Evolutionary conservation across 352 stramenopile species (phyloP).

Genomic region (Pythium pyrilobum): DNA sequence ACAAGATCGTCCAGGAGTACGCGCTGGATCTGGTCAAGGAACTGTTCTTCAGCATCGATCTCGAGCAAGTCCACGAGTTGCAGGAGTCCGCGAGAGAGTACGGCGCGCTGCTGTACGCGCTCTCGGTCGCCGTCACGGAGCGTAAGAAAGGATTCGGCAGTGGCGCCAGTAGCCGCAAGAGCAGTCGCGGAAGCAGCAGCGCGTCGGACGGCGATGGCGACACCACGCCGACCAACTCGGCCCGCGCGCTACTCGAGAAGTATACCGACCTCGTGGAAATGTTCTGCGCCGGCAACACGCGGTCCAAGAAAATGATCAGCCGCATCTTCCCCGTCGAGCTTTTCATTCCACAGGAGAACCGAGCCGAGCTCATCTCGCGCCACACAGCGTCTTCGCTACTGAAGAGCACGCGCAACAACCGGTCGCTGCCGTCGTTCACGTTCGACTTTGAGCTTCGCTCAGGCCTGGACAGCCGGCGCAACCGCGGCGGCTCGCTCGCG

Average conservation of each 20-base stretch:
- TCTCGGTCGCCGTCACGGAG: conserved; percentile 42
- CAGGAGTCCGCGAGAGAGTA: conserved; percentile 78
- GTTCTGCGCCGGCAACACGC: conserved; percentile 75
- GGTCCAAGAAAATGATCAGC: conserved; percentile 73
- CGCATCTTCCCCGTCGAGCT: conserved; percentile 77
- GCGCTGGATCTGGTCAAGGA: conserved; percentile 71
- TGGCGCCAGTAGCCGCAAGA: background rate
- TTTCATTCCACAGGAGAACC: conserved; percentile 61
- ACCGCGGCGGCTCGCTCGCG: conserved; percentile 19
- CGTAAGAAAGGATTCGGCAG: conserved; percentile 11
- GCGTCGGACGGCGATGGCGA: conserved; percentile 17
- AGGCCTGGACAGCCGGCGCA: conserved; percentile 39
- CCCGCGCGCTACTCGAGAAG: conserved; percentile 31
- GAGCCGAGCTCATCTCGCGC: conserved; percentile 45
- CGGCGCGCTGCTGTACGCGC: conserved; percentile 64
- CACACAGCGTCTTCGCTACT: conserved; percentile 47
- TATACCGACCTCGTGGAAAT: conserved; percentile 71
- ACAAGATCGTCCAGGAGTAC: conserved; percentile 36
- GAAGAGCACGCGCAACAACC: conserved; percentile 35
- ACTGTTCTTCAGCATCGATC: conserved; percentile 63
- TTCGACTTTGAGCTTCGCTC: conserved; percentile 59
- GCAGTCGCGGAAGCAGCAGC: conserved; percentile 6
- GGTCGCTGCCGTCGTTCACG: conserved; percentile 56
- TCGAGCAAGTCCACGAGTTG: conserved; percentile 71
- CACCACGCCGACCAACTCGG: conserved; percentile 38